Base-by-base conservation (phyloP, 2,329 filamentous ascomycete species). In the Alternaria incomplexa region DNA sequence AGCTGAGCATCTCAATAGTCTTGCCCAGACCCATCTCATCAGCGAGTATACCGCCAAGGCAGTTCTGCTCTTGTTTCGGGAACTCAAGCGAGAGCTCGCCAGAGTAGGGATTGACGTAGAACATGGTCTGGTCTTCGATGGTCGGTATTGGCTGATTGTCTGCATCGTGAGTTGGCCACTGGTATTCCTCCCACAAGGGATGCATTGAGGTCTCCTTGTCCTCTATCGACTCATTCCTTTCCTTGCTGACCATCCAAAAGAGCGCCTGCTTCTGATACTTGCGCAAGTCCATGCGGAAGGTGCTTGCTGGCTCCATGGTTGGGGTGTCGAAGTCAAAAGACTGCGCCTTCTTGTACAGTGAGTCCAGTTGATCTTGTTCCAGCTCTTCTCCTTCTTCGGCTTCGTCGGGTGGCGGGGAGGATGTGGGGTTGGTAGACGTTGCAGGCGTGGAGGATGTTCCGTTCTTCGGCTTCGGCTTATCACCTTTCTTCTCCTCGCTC, bases 21-120 rank as follows among this genome's bases (percentile, higher is more conserved):
- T 99, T 99, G 32, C 96, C 96, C 2, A 99, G 84, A 50, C 96
- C 96, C 96, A 99, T 99, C 80, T 98, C 92, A 73, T 99, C 96
- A 9, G 96, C 96, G 45, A 99, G 83, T 61, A 99, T 92, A 6
- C 96, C 96, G 47, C 96, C 96, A 0, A 97, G 84, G 70, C 96
- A 99, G 76, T 96, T 93, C 75, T 98, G 96, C 73, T 98, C 93
- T 76, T 99, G 96, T 3, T 89, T 88, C 1, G 96, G 96, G 69
- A 99, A 99, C 6, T 97, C 89, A 0, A 98, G 83, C 2, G 93
- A 96, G 56, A 99, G 83, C 70, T 98, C 95, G 9, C 96, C 96
- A 7, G 94, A 97, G 78, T 99, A 99, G 0, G 95, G 95, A 72
- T 99, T 99, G 72, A 98, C 91, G 71, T 97, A 99, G 74, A 99